These are phyloP conservation scores for Penicillium psychrosexuale DNA, from an alignment of 2,329 filamentous ascomycete species.

Conservation along the genomic window DNA sequence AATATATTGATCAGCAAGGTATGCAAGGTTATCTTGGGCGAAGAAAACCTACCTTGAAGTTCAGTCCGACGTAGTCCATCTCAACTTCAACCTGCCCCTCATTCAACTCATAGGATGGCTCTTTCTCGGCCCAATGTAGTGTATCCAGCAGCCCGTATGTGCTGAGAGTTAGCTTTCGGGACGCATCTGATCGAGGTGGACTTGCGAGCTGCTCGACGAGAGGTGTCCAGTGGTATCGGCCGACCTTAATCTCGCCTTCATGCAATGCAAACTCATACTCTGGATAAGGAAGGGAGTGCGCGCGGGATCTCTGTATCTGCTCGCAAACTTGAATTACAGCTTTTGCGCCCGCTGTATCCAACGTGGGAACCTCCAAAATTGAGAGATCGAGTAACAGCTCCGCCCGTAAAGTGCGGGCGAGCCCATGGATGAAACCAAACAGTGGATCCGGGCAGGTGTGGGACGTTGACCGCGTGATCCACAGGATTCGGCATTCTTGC, in stretches of 20 bases:
- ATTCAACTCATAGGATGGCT: background rate
- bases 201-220: conserved; percentile 2
- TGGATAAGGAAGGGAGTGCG: background rate
- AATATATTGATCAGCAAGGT: background rate
- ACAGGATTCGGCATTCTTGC: conserved; percentile 5
- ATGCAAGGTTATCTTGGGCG: background rate
- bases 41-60: conserved; percentile 7
- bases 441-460: conserved; percentile 7
- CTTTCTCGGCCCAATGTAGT: conserved; percentile 1
- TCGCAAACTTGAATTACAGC: background rate
- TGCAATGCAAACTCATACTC: conserved; percentile 12
- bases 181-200: background rate
- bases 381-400: conserved; percentile 11
- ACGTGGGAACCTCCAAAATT: conserved; percentile 9
- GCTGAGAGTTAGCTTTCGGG: conserved; percentile 3
- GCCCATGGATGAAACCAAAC: conserved; percentile 10
- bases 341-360: background rate
- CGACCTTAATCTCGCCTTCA: conserved; percentile 8
- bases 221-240: conserved; percentile 11
- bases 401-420: conserved; percentile 9
- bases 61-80: conserved; percentile 14
- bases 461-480: conserved; percentile 9
- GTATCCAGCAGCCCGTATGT: conserved; percentile 11
- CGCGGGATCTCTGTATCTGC: conserved; percentile 4
- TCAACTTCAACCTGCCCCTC: conserved; percentile 12